phyloP scores from a whole-genome alignment of 2,329 filamentous ascomycete species.

The Alternaria arbusti region DNA sequence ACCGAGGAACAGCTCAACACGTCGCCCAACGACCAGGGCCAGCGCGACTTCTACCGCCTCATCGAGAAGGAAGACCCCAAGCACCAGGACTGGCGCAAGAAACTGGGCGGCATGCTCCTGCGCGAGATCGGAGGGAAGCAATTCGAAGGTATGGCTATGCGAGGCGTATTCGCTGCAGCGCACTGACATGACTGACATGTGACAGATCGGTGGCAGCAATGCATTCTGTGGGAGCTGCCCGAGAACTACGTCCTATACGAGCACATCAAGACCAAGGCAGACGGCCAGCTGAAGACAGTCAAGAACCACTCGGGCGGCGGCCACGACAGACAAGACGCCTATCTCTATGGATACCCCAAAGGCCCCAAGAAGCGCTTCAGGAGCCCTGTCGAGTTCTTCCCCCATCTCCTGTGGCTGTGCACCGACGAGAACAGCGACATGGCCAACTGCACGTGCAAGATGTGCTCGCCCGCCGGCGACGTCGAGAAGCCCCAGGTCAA shows the following conservation, averaged over 20 bases:
- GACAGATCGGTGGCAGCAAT: conserved; percentile 48
- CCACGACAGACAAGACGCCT: conserved; percentile 64
- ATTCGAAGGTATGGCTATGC: conserved; percentile 35
- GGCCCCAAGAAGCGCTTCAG: conserved; percentile 64
- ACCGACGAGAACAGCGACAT: conserved; percentile 60
- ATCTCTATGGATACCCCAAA: conserved; percentile 65
- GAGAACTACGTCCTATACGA: conserved; percentile 65
- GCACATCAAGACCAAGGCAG: conserved; percentile 61
- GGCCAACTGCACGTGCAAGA: conserved; percentile 64
- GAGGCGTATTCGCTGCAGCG: not conserved
- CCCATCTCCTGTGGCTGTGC: conserved; percentile 64
- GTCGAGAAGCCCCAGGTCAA: conserved; percentile 42
- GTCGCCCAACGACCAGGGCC: conserved; percentile 59
- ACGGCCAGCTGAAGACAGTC: conserved; percentile 56
- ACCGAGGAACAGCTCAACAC: conserved; percentile 59
- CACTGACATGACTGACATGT: conserved; percentile 51
- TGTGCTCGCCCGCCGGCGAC: conserved; percentile 60
- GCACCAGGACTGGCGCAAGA: conserved; percentile 64
- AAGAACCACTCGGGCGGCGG: conserved; percentile 58
- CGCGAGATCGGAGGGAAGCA: conserved; percentile 54
- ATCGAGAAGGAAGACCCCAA: conserved; percentile 59
- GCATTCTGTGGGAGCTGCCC: conserved; percentile 61
- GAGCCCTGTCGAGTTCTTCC: conserved; percentile 66
- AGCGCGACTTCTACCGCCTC: conserved; percentile 62
- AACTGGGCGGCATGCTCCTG: conserved; percentile 65